These are phyloP conservation scores for Raffaelea albimanens DNA, from an alignment of 2,329 filamentous ascomycete genomes.

Conservation along the genomic window DNA sequence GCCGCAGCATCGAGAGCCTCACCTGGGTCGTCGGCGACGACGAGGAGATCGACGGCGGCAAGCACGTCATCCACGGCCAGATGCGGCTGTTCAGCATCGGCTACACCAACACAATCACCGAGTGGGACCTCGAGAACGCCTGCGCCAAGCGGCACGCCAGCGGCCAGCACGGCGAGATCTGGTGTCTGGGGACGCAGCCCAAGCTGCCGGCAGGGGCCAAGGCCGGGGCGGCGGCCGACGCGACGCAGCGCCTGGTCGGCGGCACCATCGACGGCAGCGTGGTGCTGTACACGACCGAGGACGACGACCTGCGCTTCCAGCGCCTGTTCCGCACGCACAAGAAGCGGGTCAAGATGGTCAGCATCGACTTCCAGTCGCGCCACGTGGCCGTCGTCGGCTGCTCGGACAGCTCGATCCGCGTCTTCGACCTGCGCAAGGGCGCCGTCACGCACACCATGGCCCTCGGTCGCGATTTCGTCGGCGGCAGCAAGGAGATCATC, in stretches of 20 bases:
- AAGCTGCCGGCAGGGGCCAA: constrained; percentile 22
- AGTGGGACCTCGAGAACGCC: constrained; percentile 84
- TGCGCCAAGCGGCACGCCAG: constrained; percentile 72
- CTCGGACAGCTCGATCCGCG: constrained; percentile 89
- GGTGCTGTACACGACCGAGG: constrained; percentile 76
- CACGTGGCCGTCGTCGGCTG: constrained; percentile 81
- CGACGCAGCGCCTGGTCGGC: constrained; percentile 56
- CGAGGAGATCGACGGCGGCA: constrained; percentile 52
- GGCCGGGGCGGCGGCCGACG: constrained; percentile 11
- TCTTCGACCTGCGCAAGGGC: constrained; percentile 77
- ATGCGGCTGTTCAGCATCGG: constrained; percentile 92
- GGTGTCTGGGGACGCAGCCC: constrained; percentile 89
- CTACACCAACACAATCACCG: constrained; percentile 82
- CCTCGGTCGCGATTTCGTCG: constrained; percentile 66
- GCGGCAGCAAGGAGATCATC: constrained; percentile 74
- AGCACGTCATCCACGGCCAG: constrained; percentile 49
- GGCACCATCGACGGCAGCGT: constrained; percentile 90
- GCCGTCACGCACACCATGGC: constrained; percentile 73
- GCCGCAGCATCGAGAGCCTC: constrained; percentile 80
- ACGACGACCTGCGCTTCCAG: constrained; percentile 73
- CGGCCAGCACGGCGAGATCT: constrained; percentile 91
- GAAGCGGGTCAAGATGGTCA: constrained; percentile 83
- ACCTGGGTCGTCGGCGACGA: constrained; percentile 85
- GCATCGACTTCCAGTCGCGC: constrained; percentile 79
- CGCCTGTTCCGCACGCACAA: constrained; percentile 55